Percentiles rank a stretch among this genome's conserved stretches.
These are phyloP conservation scores for Tephrocybe sp. DNA, from an alignment of 768 basidiomycete species.

Conservation along the genomic window DNA sequence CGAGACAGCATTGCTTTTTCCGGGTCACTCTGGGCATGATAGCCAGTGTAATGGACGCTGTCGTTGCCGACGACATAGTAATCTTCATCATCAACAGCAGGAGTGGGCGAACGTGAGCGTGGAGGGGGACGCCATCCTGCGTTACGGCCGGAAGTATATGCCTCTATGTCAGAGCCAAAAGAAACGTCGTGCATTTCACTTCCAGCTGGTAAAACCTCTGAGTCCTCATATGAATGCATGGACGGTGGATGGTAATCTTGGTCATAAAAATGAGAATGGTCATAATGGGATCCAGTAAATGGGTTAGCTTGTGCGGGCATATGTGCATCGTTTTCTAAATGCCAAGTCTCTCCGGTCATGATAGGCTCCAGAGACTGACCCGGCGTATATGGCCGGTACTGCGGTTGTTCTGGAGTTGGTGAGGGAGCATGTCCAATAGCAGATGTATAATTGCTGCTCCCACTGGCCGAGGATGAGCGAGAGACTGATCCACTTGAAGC, in stretches of 20 bases:
- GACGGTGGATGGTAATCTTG: constrained; percentile 33
- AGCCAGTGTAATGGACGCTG: constrained; percentile 53
- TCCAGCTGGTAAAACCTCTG: constrained; percentile 30
- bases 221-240: constrained; percentile 30
- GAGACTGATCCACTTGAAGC: not conserved
- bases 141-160: constrained; percentile 62
- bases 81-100: constrained; percentile 70
- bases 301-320: constrained; percentile 22
- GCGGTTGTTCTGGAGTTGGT: constrained; percentile 3
- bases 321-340: constrained; percentile 37
- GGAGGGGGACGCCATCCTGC: constrained; percentile 43
- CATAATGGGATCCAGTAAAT: constrained; percentile 18
- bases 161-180: constrained; percentile 64
- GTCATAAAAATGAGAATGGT: constrained; percentile 32
- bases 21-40: constrained; percentile 31
- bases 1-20: constrained; percentile 35
- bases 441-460: not conserved
- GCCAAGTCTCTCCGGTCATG: constrained; percentile 62
- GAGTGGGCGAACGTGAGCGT: constrained; percentile 76
- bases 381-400: constrained; percentile 52
- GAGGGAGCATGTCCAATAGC: not conserved
- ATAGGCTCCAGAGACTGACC: constrained; percentile 62
- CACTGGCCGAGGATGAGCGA: constrained; percentile 1
- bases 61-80: constrained; percentile 57
- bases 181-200: constrained; percentile 42